Percentiles rank a stretch among this genome's conserved stretches.
These are phyloP conservation scores for Malus fusca DNA, from an alignment of 306 rosid species.

Conservation along the genomic window DNA sequence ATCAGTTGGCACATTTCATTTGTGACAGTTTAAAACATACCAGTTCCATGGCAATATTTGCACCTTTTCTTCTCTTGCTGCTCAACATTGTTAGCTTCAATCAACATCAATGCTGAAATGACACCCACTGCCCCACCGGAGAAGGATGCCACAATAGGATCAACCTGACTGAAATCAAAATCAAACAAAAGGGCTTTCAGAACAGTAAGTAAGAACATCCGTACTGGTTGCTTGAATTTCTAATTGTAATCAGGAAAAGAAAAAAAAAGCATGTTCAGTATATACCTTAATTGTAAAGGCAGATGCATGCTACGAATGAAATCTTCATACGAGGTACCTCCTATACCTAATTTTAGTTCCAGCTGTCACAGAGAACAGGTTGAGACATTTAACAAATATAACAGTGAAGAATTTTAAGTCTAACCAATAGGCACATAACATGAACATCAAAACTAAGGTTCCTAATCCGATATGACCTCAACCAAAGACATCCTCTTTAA, in stretches of 20 bases:
- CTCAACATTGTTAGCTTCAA: slow-evolving; percentile 88
- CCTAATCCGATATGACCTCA: no score
- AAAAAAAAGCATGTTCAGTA: background rate
- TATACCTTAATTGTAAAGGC: slow-evolving; percentile 83
- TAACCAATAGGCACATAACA: background rate
- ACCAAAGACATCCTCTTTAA: background rate
- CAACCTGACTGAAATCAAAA: slow-evolving; percentile 70
- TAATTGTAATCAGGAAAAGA: background rate
- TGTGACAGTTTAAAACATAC: slow-evolving; percentile 26
- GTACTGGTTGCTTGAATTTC: slow-evolving; percentile 1
- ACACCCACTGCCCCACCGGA: slow-evolving; percentile 98
- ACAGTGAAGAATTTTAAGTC: background rate
- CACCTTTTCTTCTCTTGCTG: slow-evolving; percentile 91
- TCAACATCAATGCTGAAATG: slow-evolving; percentile 83
- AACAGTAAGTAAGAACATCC: slow-evolving; percentile 12
- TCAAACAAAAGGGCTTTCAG: slow-evolving; percentile 15
- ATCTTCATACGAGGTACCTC: slow-evolving; percentile 91
- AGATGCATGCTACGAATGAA: slow-evolving; percentile 85
- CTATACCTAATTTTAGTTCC: slow-evolving; percentile 87
- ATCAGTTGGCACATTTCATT: background rate
- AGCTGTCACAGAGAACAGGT: slow-evolving; percentile 42
- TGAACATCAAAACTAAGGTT: background rate
- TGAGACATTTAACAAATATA: slow-evolving; percentile 6
- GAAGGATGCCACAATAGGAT: slow-evolving; percentile 95
- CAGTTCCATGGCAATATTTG: slow-evolving; percentile 89